Evolutionary conservation across 257 asterid genomes (phyloP), one percentile per base, ranked within the genome.

Genomic region (Gentiana straminea): DNA sequence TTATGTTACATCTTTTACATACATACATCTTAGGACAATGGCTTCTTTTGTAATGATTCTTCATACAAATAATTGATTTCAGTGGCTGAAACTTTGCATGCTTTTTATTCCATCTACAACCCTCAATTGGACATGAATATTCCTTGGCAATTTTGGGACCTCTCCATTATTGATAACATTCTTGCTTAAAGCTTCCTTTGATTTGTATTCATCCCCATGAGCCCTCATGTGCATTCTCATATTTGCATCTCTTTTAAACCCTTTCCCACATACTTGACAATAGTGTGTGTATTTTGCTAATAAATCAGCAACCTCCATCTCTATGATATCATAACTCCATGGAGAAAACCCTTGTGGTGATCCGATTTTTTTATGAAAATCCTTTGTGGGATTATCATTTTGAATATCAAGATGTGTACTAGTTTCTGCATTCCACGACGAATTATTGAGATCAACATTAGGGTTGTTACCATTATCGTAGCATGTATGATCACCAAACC

Each of bases 221-320:
- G 94, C 94, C 63, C 94, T 64, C 94, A 85, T 85, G 64, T 85
- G 94, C 94, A 85, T 82, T 49, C 94, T 65, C 36, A 85, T 67
- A 61, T 85, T 85, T 1, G 94, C 94, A 73, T 85, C 94, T 8
- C 94, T 77, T 66, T 85, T 85, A 72, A 85, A 85, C 43, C 94
- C 94, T 56, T 85, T 85, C 33, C 92, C 84, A 54, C 94, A 85
- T 5, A 84, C 80, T 8, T 74, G 79, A 64, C 94, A 82, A 59
- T 79, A 79, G 55, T 85, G 92, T 0, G 86, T 80, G 73, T 85
- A 84, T 58, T 87, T 84, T 0, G 96, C 96, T 52, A 87, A 62
- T 55, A 87, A 51, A 56, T 82, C 89, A 35, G 82, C 78, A 13
- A 80, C 94, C 5, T 75, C 75, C 52, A 87, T 3, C 13, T 87